Conservation (phyloP, 1,284 basidiomycete genomes). For the Ceratobasidium theobromae region DNA sequence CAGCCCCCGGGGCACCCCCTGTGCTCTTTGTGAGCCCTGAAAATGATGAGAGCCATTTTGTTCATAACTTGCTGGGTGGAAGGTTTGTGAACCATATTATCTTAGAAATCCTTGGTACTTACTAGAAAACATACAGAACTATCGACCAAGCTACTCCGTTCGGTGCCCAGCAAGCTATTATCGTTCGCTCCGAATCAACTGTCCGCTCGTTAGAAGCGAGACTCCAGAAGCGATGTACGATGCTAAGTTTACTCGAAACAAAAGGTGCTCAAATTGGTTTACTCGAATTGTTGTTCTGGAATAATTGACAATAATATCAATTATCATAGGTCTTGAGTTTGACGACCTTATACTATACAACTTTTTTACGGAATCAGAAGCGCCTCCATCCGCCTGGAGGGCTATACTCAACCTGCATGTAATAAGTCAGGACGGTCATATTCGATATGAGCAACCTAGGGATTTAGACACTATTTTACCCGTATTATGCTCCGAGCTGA, state of each 20-base stretch:
- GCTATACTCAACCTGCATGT: conserved; percentile 47
- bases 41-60: conserved; percentile 1
- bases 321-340: conserved; percentile 59
- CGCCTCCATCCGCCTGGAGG: conserved; percentile 58
- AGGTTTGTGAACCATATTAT: neutral
- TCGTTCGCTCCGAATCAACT: conserved; percentile 56
- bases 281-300: neutral
- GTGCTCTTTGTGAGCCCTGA: conserved; percentile 40
- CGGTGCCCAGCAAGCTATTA: conserved; percentile 53
- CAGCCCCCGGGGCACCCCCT: conserved; percentile 38
- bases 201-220: conserved; percentile 50
- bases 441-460: conserved; percentile 61
- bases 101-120: neutral
- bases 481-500: conserved; percentile 49
- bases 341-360: conserved; percentile 71
- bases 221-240: conserved; percentile 64
- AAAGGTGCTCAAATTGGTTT: neutral
- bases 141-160: conserved; percentile 60
- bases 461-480: conserved; percentile 31
- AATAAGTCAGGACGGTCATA: conserved; percentile 57
- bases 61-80: neutral
- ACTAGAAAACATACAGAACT: conserved; percentile 48
- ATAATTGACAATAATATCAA: neutral
- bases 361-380: conserved; percentile 65
- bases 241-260: conserved; percentile 39